Evolutionary conservation across 2,329 filamentous ascomycete species (phyloP), one percentile per base, ranked within the genome.

Genomic region (Cladobotryum protrusum): DNA sequence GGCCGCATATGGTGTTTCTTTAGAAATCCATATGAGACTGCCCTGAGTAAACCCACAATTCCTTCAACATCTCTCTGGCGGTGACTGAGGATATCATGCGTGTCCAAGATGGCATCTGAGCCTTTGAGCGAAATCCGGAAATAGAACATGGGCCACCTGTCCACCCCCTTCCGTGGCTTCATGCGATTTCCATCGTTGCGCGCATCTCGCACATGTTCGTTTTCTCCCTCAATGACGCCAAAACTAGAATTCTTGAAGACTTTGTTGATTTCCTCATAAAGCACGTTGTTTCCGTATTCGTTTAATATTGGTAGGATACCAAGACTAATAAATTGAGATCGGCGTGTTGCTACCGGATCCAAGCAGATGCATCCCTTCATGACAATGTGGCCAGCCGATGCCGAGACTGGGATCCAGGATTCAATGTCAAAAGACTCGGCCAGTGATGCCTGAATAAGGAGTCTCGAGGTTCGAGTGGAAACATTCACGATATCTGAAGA

Each of bases 121-220:
- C 43, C 48, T 18, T 48, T 50, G 36, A 77, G 59, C 2, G 74
- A 69, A 34, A 96, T 78, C 24, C 81, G 81, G n/a, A 97, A 69
- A 58, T 84, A 86, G 60, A 96, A 97, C 83, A 92, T 92, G 0
- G 92, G 90, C 83, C 89, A 93, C 45, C 82, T 79, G 60, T 96
- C 89, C 9, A 91, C 72, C 0, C 82, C 76, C 62, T 88, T 92
- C 40, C 73, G 76, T 12, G 68, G 67, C 59, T 74, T 81, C 35
- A 56, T 19, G 8, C 19, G 39, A 7, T n/a, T 12, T 51, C 82
- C 78, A 54, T 5, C 47, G 50, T 33, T 24, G 24, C 1, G 57
- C 43, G 63, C 66, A 14, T 73, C 69, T 4, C 59, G 57, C 14
- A 19, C 29, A 67, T 67, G 36, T 67, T 64, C 5, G 15, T 37